Conservation (phyloP, 306 rosid genomes). For the Gastrolobium villosum region DNA sequence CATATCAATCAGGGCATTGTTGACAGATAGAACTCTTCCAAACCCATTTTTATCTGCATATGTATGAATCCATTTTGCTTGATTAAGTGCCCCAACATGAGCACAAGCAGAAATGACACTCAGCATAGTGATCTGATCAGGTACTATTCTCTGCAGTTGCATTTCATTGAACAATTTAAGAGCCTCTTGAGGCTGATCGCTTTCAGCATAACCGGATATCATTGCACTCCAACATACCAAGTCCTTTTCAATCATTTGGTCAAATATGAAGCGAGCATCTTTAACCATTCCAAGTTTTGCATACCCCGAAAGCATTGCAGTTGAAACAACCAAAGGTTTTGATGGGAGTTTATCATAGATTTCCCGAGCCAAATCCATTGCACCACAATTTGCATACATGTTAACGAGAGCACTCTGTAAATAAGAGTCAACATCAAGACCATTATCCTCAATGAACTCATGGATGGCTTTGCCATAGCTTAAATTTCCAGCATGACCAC, state of each 20-base stretch:
- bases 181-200: conserved; percentile 77
- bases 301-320: conserved; percentile 81
- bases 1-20: conserved; percentile 87
- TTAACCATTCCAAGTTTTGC: conserved; percentile 65
- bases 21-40: conserved; percentile 61
- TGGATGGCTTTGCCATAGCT: conserved; percentile 54
- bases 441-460: conserved; percentile 46
- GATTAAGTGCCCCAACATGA: conserved; percentile 60
- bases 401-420: conserved; percentile 72
- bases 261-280: conserved; percentile 73
- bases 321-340: conserved; percentile 70
- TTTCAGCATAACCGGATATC: conserved; percentile 85
- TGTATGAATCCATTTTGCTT: conserved; percentile 70
- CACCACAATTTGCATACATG: conserved; percentile 80
- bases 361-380: conserved; percentile 74
- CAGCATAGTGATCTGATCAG: conserved; percentile 78
- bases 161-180: conserved; percentile 72
- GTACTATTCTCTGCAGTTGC: conserved; percentile 57
- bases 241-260: conserved; percentile 73
- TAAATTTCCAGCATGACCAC: conserved; percentile 60
- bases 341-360: conserved; percentile 56
- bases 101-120: conserved; percentile 86
- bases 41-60: conserved; percentile 68
- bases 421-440: conserved; percentile 44
- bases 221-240: conserved; percentile 86